Conservation (phyloP, 2,329 filamentous ascomycete species). For the Fusarium globosum region DNA sequence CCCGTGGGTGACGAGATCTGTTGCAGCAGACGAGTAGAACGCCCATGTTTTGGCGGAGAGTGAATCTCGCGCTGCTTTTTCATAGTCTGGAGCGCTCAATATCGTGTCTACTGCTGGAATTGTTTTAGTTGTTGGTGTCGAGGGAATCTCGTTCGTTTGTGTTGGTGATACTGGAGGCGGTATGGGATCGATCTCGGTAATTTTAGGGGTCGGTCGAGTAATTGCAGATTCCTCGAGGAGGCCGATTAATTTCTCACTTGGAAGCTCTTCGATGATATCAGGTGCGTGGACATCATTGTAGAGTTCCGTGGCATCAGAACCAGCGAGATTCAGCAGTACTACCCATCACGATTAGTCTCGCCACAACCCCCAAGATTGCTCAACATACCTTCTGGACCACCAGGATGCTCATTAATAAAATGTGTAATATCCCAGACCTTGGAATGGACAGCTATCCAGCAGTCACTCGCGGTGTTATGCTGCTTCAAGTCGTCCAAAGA, state of each 20-base stretch:
- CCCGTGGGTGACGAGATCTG: constrained; percentile 65
- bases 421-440: constrained; percentile 77
- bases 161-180: not conserved
- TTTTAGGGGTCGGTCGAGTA: not conserved
- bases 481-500: constrained; percentile 54
- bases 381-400: constrained; percentile 49
- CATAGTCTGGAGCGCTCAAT: constrained; percentile 61
- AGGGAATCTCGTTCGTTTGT: not conserved
- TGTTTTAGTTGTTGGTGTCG: not conserved
- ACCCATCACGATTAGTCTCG: not conserved
- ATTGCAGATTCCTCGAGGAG: constrained; percentile 52
- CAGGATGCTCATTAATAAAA: constrained; percentile 62
- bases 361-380: rapidly evolving
- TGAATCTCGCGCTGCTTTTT: constrained; percentile 63
- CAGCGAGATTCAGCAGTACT: constrained; percentile 63
- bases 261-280: constrained; percentile 54
- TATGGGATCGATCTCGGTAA: not conserved
- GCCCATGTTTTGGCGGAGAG: constrained; percentile 73
- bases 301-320: constrained; percentile 63
- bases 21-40: constrained; percentile 74
- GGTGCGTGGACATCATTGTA: constrained; percentile 64
- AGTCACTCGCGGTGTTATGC: constrained; percentile 61
- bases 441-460: constrained; percentile 76
- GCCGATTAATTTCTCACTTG: constrained; percentile 60
- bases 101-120: not conserved